Percentiles rank a stretch among this genome's conserved stretches.
These are phyloP conservation scores for Diaporthe longicolla DNA, from an alignment of 2,329 filamentous ascomycete genomes.

Conservation along the genomic window DNA sequence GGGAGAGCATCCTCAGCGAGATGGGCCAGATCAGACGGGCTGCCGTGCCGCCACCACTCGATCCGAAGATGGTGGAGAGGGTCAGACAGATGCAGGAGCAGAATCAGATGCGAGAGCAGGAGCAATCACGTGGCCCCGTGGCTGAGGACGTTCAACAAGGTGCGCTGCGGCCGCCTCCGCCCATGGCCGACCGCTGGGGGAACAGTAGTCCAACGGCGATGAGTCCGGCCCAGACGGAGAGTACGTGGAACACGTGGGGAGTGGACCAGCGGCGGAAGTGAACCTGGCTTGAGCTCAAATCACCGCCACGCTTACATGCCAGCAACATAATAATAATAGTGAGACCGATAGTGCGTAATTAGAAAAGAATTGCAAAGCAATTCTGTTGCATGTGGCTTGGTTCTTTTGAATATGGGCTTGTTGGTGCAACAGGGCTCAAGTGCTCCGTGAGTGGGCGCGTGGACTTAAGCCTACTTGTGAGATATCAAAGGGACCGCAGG, in stretches of 20 bases:
- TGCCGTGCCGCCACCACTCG: slow-evolving; percentile 33
- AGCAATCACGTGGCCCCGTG: background rate
- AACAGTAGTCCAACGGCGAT: slow-evolving; percentile 9
- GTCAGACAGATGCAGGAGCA: slow-evolving; percentile 5
- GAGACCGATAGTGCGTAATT: background rate
- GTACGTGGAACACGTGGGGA: slow-evolving; percentile 27
- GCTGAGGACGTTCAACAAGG: background rate
- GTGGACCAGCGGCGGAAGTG: slow-evolving; percentile 9
- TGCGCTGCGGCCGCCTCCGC: slow-evolving; percentile 24
- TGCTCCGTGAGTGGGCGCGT: too few species aligned
- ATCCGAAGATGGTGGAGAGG: slow-evolving; percentile 24
- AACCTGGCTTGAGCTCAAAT: background rate
- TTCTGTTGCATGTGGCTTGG: too few species aligned
- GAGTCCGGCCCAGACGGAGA: slow-evolving; percentile 23
- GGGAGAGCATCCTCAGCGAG: slow-evolving; percentile 33
- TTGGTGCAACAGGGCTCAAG: too few species aligned
- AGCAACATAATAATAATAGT: background rate
- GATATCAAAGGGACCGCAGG: background rate
- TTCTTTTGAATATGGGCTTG: too few species aligned
- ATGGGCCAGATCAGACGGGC: slow-evolving; percentile 30
- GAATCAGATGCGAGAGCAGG: background rate
- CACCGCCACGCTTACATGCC: background rate
- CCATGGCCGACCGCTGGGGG: slow-evolving; percentile 3
- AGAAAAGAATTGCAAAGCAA: background rate
- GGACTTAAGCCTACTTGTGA: background rate